Evolutionary conservation across 164 flowering plant genomes (phyloP).

Genomic region (Chloranthus sessilifolius): DNA sequence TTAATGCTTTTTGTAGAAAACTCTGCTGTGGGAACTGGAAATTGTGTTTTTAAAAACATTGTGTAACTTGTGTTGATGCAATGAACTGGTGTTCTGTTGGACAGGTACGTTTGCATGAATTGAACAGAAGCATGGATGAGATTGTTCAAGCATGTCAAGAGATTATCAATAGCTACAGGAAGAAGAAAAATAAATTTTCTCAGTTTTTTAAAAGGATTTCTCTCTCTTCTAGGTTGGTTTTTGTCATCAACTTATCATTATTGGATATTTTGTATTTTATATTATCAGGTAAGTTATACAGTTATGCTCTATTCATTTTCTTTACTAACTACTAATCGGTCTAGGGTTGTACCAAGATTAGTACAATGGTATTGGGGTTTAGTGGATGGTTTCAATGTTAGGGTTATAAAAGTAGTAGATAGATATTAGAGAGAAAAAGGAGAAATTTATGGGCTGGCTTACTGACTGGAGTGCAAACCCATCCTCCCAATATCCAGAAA

Average conservation of each 20-base stretch:
- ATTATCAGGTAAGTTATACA: neutral
- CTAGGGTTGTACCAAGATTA: no score
- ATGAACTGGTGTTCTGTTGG: slow-evolving; percentile 11
- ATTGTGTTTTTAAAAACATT: no score
- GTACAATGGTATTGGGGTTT: no score
- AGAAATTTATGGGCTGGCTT: no score
- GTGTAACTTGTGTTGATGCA: neutral
- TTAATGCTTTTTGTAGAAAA: neutral
- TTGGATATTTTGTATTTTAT: neutral
- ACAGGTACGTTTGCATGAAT: slow-evolving; percentile 39
- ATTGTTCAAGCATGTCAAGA: slow-evolving; percentile 53
- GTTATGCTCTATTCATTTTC: no score
- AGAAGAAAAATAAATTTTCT: slow-evolving; percentile 47
- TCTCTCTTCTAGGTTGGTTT: slow-evolving; percentile 51
- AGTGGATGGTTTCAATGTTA: no score
- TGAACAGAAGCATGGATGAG: slow-evolving; percentile 36
- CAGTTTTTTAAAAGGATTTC: slow-evolving; percentile 28
- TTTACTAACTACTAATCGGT: no score
- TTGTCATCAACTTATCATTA: neutral
- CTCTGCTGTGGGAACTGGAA: neutral
- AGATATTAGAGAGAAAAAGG: no score
- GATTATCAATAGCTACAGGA: slow-evolving; percentile 27
- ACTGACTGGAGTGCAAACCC: no score
- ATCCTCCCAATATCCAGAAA: no score
- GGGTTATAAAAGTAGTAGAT: no score